A percentile compares a stretch with the other conserved stretches of the same genome.
Evolutionary conservation across 2,329 filamentous ascomycete species (phyloP).

Genomic region (Didymella segeticola): DNA sequence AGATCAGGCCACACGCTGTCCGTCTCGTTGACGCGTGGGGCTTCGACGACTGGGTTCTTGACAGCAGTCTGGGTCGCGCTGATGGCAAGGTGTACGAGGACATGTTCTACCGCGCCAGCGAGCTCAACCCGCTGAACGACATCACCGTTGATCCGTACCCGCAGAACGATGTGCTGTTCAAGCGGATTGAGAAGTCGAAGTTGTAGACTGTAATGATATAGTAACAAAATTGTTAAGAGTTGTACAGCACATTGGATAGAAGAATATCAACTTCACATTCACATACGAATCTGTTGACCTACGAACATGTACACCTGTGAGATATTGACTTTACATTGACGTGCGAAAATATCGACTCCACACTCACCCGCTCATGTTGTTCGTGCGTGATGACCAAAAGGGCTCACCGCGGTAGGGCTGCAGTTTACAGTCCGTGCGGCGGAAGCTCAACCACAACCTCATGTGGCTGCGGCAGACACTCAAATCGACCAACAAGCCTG

Average conservation of each 20-base stretch:
- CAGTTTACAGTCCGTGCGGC: slow-evolving; percentile 8
- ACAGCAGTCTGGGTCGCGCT: slow-evolving; percentile 71
- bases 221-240: background rate
- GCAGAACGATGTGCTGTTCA: slow-evolving; percentile 65
- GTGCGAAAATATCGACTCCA: too few species aligned
- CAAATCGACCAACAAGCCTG: background rate
- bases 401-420: slow-evolving; percentile 26
- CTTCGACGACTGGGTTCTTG: slow-evolving; percentile 80
- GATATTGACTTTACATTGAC: too few species aligned
- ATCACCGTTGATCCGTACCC: slow-evolving; percentile 77
- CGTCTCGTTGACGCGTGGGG: slow-evolving; percentile 76
- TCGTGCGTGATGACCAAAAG: background rate
- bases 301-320: too few species aligned
- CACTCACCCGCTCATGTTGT: background rate
- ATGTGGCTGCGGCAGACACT: background rate
- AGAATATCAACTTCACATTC: background rate
- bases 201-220: slow-evolving; percentile 43
- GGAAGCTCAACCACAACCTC: slow-evolving; percentile 19
- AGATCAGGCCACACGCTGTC: slow-evolving; percentile 76
- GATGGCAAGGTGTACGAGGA: slow-evolving; percentile 82
- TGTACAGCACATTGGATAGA: slow-evolving; percentile 5
- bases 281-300: background rate
- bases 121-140: slow-evolving; percentile 76
- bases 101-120: slow-evolving; percentile 73
- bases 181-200: slow-evolving; percentile 65